These are phyloP conservation scores for Chenopodium berlandieri DNA, from an alignment of 148 eudicot genomes.

Conservation along the genomic window DNA sequence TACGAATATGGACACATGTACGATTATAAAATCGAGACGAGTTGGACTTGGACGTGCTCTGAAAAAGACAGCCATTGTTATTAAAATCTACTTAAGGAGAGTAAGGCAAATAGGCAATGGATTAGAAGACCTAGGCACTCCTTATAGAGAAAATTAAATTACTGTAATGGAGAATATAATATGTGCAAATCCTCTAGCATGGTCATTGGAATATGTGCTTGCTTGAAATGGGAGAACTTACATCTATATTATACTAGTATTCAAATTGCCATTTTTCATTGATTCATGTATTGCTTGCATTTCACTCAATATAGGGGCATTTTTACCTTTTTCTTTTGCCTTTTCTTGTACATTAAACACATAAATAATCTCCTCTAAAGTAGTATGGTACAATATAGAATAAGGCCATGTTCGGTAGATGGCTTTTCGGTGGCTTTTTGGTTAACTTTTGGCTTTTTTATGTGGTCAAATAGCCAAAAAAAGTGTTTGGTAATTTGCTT, in stretches of 20 bases:
- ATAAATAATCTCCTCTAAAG: background rate
- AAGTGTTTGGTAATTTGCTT: too few species aligned
- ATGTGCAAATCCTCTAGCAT: constrained; percentile 9
- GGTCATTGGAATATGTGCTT: constrained; percentile 37
- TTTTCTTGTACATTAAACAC: background rate
- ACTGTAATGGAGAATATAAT: background rate
- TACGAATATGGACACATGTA: background rate
- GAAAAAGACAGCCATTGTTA: background rate
- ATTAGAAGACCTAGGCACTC: background rate
- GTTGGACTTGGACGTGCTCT: background rate
- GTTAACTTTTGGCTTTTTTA: too few species aligned
- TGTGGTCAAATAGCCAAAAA: too few species aligned
- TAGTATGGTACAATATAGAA: too few species aligned
- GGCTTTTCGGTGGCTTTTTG: too few species aligned
- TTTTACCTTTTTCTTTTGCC: background rate
- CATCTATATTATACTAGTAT: background rate
- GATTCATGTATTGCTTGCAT: constrained; percentile 18
- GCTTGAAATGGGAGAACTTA: constrained; percentile 15
- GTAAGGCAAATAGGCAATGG: background rate
- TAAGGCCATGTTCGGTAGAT: too few species aligned
- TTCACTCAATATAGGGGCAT: constrained; percentile 5
- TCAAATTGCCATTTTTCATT: background rate
- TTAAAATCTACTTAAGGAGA: background rate
- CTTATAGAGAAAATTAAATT: background rate
- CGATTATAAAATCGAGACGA: background rate